phyloP scores from a whole-genome alignment of 2,329 filamentous ascomycete species.

The Colletotrichum ledebouriae region DNA sequence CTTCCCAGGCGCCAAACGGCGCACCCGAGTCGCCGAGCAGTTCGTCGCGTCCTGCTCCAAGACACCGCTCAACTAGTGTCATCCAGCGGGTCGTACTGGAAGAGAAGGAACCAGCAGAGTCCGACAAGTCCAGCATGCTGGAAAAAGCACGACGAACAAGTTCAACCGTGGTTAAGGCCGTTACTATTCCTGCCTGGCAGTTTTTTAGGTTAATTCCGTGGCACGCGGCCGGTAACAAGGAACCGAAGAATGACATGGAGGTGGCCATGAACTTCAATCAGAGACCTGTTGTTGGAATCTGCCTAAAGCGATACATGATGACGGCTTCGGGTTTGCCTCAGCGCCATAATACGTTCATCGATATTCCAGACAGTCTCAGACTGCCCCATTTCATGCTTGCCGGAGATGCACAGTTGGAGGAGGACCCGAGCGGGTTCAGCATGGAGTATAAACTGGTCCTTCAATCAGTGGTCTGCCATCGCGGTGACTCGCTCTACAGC shows the following conservation, averaged over 20 bases:
- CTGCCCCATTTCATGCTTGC: constrained; percentile 89
- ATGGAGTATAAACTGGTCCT: constrained; percentile 94
- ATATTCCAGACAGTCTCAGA: constrained; percentile 86
- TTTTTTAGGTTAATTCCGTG: constrained; percentile 96
- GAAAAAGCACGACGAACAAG: constrained; percentile 60
- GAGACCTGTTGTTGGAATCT: constrained; percentile 90
- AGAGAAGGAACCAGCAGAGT: constrained; percentile 59
- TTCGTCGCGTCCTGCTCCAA: constrained; percentile 51
- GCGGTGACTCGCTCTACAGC: constrained; percentile 85
- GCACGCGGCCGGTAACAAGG: constrained; percentile 75
- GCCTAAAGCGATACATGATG: constrained; percentile 90
- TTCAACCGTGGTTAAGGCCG: constrained; percentile 77
- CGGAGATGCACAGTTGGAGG: constrained; percentile 76
- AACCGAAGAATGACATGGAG: constrained; percentile 77
- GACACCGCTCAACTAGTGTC: constrained; percentile 69
- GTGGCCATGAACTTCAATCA: constrained; percentile 90
- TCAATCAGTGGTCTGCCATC: constrained; percentile 93
- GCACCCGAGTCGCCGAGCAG: constrained; percentile 46
- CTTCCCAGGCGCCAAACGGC: constrained; percentile 27
- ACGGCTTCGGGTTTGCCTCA: constrained; percentile 75
- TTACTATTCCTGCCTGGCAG: constrained; percentile 97
- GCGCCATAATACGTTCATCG: constrained; percentile 85
- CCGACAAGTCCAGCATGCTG: constrained; percentile 57
- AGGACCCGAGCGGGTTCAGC: constrained; percentile 73
- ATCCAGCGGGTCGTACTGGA: constrained; percentile 72